Evolutionary conservation across 805 yeast genomes (phyloP), one percentile per base, ranked within the genome.

Genomic region (Isabelozyma gotoi): DNA sequence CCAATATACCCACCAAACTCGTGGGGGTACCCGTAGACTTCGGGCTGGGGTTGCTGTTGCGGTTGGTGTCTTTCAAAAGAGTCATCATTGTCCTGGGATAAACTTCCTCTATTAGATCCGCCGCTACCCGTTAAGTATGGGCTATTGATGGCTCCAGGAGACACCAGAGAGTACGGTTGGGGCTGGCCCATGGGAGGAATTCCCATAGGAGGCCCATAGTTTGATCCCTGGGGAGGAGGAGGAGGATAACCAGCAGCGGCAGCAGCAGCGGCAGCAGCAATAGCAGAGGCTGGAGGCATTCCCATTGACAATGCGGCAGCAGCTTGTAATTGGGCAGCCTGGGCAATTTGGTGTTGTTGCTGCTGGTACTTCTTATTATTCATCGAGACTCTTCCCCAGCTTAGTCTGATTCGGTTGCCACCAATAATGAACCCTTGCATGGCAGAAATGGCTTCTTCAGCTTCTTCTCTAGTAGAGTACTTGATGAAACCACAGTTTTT

Each of bases 401-500:
- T 84, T 45, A 90, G 75, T 53, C 96, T 74, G 39, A 90, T 82
- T 48, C 92, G 76, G 44, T 88, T 84, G 45, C 88, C 90, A 40
- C 91, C 92, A 53, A 90, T 84, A 31, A 89, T 88, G 59, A 82
- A 88, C 7, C 96, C 96, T 65, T 90, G 96, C 95, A 90, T 85
- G 49, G 84, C 85, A 29, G 80, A 73, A 48, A 90, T 86, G 8
- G 97, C 96, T 42, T 76, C 76, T 64, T 91, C 97, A 1, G 97
- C 97, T 52, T 88, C 82, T 36, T 81, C 80, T 44, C 96, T 73
- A 41, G 84, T 80, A 33, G 81, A 78, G 60, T 78, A 90, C 63
- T 88, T 95, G 42, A 90, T 89, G 67, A 91, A 89, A 0, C 96
- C 96, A 66, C 96, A 88, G 48, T 86, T 85, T 57, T 85, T 86